Conservation (phyloP, 352 stramenopile species). For the Globisporangium splendens region DNA sequence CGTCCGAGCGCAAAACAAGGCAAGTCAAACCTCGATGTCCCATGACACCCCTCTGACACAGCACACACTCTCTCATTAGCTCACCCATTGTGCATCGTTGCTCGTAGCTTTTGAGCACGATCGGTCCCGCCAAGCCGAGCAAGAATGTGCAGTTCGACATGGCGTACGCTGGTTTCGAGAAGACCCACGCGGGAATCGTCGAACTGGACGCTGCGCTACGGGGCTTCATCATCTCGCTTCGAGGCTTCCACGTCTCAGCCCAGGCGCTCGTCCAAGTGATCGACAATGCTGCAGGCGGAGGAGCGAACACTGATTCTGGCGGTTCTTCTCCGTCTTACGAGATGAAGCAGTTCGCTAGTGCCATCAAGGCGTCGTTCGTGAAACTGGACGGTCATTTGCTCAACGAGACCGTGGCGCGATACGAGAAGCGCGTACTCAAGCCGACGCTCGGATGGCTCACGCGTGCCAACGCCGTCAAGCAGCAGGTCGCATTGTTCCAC, state of each 20-base stretch:
- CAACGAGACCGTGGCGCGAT: conserved; percentile 41
- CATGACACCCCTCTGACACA: too few species aligned
- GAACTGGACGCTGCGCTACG: conserved; percentile 51
- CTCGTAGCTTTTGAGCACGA: conserved; percentile 46
- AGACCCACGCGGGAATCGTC: conserved; percentile 36
- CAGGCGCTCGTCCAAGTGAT: conserved; percentile 53
- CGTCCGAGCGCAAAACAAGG: conserved; percentile 76
- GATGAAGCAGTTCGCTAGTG: conserved; percentile 58
- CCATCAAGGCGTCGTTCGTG: conserved; percentile 57
- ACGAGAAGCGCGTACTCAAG: conserved; percentile 62
- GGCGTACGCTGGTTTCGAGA: conserved; percentile 58
- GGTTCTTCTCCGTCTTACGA: conserved; percentile 20
- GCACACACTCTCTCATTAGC: too few species aligned
- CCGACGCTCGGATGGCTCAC: conserved; percentile 57
- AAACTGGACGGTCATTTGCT: conserved; percentile 57
- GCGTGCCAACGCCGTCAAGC: conserved; percentile 35
- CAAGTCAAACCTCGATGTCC: background rate
- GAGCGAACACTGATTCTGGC: conserved; percentile 15
- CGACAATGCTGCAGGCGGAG: conserved; percentile 35
- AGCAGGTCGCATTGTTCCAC: conserved; percentile 46
- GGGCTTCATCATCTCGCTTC: conserved; percentile 53
- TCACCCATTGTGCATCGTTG: too few species aligned
- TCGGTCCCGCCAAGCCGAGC: conserved; percentile 69
- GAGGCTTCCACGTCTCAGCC: conserved; percentile 54
- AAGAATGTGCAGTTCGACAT: conserved; percentile 78